Percentiles rank a stretch among this genome's conserved stretches.
Evolutionary conservation across 2,329 filamentous ascomycete species (phyloP).

Genomic region (Microascus cirrosus): DNA sequence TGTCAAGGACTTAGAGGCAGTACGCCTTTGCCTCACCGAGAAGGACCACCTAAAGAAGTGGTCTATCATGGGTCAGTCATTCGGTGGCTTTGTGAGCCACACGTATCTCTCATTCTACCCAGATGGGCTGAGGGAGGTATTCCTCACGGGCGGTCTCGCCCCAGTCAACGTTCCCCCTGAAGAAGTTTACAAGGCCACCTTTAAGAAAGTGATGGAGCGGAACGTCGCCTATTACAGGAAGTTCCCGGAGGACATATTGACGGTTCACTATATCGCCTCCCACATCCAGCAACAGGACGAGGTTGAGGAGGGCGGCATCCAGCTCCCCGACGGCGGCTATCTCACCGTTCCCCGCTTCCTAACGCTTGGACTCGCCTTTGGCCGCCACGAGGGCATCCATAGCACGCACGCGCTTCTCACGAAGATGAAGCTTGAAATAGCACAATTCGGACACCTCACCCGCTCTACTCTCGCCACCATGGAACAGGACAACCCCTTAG

Average conservation of each 20-base stretch:
- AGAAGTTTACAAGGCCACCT: constrained; percentile 64
- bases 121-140: constrained; percentile 68
- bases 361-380: constrained; percentile 68
- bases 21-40: constrained; percentile 62
- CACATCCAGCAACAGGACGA: constrained; percentile 47
- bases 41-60: constrained; percentile 66
- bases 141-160: constrained; percentile 74
- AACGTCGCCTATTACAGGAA: constrained; percentile 76
- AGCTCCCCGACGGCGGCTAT: constrained; percentile 59
- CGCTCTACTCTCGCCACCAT: constrained; percentile 57
- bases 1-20: constrained; percentile 78
- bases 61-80: constrained; percentile 83
- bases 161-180: constrained; percentile 63
- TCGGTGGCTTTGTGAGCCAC: constrained; percentile 76
- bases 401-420: constrained; percentile 63
- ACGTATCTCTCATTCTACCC: constrained; percentile 78
- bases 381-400: constrained; percentile 68
- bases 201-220: constrained; percentile 55
- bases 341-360: constrained; percentile 67
- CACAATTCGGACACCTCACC: constrained; percentile 65
- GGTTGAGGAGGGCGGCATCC: constrained; percentile 24
- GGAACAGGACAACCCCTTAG: constrained; percentile 58
- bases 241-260: constrained; percentile 66
- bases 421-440: constrained; percentile 60
- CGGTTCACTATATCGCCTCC: constrained; percentile 54